phyloP scores from a whole-genome alignment of 257 asterid species.

The Solanum pinnatisectum region DNA sequence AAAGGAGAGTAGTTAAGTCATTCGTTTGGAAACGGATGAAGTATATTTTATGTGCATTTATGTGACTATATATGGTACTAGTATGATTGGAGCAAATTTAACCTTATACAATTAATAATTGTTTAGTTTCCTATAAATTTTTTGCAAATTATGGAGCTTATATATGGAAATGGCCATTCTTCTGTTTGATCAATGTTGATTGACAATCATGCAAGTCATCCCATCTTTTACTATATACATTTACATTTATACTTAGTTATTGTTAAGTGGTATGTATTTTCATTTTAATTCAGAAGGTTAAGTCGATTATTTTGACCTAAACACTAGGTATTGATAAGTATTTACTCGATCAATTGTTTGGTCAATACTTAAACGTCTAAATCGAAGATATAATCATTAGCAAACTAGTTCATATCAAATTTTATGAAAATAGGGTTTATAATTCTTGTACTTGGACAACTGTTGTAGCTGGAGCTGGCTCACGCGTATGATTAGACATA shows the following conservation, averaged over 20 bases:
- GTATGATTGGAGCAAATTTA: background rate
- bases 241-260: background rate
- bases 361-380: background rate
- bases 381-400: background rate
- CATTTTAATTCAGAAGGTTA: background rate
- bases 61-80: background rate
- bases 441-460: background rate
- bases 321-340: background rate
- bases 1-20: too few species aligned
- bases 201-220: background rate
- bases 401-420: background rate
- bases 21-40: too few species aligned
- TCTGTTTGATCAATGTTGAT: background rate
- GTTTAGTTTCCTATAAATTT: background rate
- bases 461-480: background rate
- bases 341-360: background rate
- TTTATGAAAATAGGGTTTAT: background rate
- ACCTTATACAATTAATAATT: background rate
- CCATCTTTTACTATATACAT: too few species aligned
- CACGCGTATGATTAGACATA: background rate
- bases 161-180: background rate
- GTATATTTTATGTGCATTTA: background rate
- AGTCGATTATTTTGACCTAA: background rate
- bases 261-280: background rate
- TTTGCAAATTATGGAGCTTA: background rate